Conservation (phyloP, 2,329 filamentous ascomycete genomes). For the Sordariomycetes sp. region DNA sequence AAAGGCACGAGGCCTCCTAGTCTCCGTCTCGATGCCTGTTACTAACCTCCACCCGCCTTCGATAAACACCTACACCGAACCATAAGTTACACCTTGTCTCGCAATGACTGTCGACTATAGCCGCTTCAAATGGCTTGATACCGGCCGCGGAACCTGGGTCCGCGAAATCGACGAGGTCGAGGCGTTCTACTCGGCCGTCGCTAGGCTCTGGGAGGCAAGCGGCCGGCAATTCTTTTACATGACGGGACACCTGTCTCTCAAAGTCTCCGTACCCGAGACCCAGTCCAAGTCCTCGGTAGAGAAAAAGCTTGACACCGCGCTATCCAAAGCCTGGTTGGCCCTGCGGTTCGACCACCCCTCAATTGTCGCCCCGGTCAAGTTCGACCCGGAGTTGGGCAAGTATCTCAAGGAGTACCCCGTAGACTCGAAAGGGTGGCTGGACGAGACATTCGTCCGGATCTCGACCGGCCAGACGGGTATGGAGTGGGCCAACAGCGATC, state of each 20-base stretch:
- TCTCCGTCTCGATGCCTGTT: too few species aligned
- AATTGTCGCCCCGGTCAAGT: slow-evolving; percentile 14
- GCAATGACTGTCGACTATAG: background rate
- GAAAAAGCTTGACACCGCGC: slow-evolving; percentile 13
- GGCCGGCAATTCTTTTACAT: slow-evolving; percentile 26
- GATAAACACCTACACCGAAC: too few species aligned
- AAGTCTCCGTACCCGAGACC: background rate
- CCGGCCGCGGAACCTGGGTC: slow-evolving; percentile 15
- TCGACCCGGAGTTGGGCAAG: slow-evolving; percentile 7
- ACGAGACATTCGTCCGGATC: slow-evolving; percentile 15
- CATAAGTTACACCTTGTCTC: too few species aligned
- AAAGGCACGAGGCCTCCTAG: too few species aligned
- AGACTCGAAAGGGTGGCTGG: slow-evolving; percentile 8
- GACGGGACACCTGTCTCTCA: slow-evolving; percentile 21
- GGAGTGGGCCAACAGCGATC: slow-evolving; percentile 20
- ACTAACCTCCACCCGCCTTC: too few species aligned
- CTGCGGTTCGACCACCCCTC: slow-evolving; percentile 19
- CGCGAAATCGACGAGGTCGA: slow-evolving; percentile 26
- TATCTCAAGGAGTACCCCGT: slow-evolving; percentile 15
- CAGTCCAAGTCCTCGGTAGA: slow-evolving; percentile 5
- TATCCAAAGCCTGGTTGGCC: slow-evolving; percentile 19
- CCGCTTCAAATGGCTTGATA: slow-evolving; percentile 13
- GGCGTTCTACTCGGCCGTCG: slow-evolving; percentile 22
- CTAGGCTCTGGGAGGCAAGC: slow-evolving; percentile 18
- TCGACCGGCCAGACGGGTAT: slow-evolving; percentile 11